Percentiles rank a stretch among this genome's conserved stretches.
Evolutionary conservation across 495 filamentous ascomycete species (phyloP).

Genomic region (Podospora pseudopauciseta): DNA sequence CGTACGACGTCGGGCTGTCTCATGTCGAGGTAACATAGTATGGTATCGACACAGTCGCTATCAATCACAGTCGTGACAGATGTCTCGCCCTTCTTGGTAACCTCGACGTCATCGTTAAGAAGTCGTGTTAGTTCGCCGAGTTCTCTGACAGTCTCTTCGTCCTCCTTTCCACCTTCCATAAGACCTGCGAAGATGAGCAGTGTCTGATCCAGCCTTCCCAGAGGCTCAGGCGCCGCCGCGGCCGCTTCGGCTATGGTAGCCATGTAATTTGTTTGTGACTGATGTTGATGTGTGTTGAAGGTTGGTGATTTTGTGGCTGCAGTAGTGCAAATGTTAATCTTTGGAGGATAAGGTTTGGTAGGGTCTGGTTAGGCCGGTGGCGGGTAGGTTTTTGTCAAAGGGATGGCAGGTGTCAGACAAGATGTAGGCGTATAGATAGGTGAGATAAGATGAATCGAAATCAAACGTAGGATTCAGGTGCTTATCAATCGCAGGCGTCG

Average conservation of each 20-base stretch:
- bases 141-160: conserved; percentile 49
- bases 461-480: neutral
- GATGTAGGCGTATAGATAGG: neutral
- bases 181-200: conserved; percentile 50
- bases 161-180: conserved; percentile 56
- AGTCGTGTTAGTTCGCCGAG: conserved; percentile 49
- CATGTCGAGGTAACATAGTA: conserved; percentile 74
- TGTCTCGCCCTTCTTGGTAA: conserved; percentile 34
- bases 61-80: conserved; percentile 66
- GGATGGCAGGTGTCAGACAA: neutral
- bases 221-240: conserved; percentile 10
- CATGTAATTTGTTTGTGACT: conserved; percentile 11
- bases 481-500: neutral
- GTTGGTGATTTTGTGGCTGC: neutral
- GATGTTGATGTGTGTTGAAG: neutral
- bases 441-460: neutral
- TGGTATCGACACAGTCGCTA: conserved; percentile 71
- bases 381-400: neutral
- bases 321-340: neutral
- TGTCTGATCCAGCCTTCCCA: conserved; percentile 42
- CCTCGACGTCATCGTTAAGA: conserved; percentile 44
- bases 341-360: neutral
- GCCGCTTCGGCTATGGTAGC: conserved; percentile 15
- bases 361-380: neutral
- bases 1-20: conserved; percentile 63